Evolutionary conservation across 345 rosid species (phyloP).

Genomic region (Hevea brasiliensis): DNA sequence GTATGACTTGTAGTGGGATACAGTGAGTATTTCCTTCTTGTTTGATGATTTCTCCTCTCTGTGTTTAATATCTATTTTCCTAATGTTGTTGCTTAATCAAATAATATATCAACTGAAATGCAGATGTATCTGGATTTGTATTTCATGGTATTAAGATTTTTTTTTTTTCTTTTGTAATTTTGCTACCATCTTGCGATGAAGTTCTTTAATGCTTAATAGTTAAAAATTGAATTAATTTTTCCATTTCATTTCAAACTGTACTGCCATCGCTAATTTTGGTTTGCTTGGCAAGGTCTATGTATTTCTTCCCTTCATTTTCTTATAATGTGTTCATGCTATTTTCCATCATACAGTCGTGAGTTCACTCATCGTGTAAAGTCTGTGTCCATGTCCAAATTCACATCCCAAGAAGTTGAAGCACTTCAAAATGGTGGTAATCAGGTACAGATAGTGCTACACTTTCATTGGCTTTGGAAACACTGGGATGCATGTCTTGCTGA

Average conservation of each 20-base stretch:
- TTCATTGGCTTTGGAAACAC: slow-evolving; percentile 13
- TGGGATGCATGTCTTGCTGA: slow-evolving; percentile 21
- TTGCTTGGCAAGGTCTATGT: not conserved
- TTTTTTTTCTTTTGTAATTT: not conserved
- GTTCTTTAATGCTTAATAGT: not conserved
- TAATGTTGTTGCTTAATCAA: too few species aligned
- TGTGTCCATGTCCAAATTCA: slow-evolving; percentile 95
- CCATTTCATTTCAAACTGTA: not conserved
- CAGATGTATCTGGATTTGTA: not conserved
- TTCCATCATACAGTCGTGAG: slow-evolving; percentile 68
- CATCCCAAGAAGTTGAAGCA: slow-evolving; percentile 91
- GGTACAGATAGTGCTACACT: slow-evolving; percentile 41
- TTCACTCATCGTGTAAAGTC: slow-evolving; percentile 98
- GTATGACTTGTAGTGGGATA: slow-evolving; percentile 90
- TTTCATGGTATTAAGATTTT: not conserved
- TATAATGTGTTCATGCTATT: slow-evolving; percentile 6
- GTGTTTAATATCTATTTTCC: not conserved
- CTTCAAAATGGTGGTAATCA: slow-evolving; percentile 98
- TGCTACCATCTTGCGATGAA: not conserved
- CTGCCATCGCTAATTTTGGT: not conserved
- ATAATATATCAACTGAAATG: not conserved
- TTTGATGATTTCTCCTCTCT: too few species aligned
- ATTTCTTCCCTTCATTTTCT: slow-evolving; percentile 8
- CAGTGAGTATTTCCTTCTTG: slow-evolving; percentile 62
- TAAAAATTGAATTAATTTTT: not conserved